Conservation (phyloP, 129 eudicot genomes). For the Ambrosia trifida region DNA sequence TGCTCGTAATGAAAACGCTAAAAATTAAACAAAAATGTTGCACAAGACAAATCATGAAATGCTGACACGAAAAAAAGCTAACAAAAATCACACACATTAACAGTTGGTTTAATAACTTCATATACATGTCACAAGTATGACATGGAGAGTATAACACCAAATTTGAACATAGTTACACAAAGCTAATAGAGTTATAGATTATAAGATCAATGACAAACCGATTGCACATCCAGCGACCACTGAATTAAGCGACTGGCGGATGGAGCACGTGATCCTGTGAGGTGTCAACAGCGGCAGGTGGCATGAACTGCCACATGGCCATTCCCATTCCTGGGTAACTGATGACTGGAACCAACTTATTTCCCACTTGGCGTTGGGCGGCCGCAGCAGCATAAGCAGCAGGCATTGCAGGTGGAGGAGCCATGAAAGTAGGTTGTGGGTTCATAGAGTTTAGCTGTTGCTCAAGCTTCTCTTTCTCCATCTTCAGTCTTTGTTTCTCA, state of each 20-base stretch:
- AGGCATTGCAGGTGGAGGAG: slow-evolving; percentile 67
- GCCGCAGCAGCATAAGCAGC: slow-evolving; percentile 62
- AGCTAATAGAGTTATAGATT: slow-evolving; percentile 32
- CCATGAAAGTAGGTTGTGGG: slow-evolving; percentile 59
- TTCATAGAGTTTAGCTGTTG: slow-evolving; percentile 57
- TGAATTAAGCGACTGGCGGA: slow-evolving; percentile 86
- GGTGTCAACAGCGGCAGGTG: slow-evolving; percentile 85
- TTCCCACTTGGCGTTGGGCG: slow-evolving; percentile 54
- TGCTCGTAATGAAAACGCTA: not conserved
- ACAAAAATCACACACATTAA: slow-evolving; percentile 22
- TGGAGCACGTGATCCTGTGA: slow-evolving; percentile 85
- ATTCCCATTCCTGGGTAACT: slow-evolving; percentile 94
- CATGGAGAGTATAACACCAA: slow-evolving; percentile 24
- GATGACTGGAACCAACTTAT: slow-evolving; percentile 70
- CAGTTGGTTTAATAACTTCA: slow-evolving; percentile 34
- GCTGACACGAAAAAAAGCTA: not conserved
- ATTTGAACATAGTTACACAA: slow-evolving; percentile 22
- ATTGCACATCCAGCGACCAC: slow-evolving; percentile 19
- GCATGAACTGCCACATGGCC: slow-evolving; percentile 99
- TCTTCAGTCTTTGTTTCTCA: slow-evolving; percentile 85
- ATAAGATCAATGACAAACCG: slow-evolving; percentile 28
- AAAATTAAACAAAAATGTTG: not conserved
- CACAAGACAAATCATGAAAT: slow-evolving; percentile 7
- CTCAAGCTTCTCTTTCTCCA: slow-evolving; percentile 79
- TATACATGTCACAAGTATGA: slow-evolving; percentile 26